Evolutionary conservation across 2,329 filamentous ascomycete species (phyloP), one percentile per base, ranked within the genome.

Genomic region (Chaetothyriales sp.): DNA sequence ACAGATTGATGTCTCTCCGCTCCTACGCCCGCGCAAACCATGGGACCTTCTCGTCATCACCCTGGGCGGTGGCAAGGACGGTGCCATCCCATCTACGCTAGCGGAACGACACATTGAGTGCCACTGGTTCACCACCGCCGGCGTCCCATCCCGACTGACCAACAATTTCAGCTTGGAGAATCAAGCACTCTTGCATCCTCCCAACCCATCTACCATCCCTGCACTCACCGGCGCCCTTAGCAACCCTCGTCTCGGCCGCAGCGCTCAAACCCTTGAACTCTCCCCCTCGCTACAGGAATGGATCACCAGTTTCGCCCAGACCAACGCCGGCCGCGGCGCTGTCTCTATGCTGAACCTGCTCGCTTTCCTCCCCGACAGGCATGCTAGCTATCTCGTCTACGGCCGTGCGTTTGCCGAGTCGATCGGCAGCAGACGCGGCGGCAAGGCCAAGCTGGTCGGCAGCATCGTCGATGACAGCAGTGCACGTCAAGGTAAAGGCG

Each of bases 281-380:
- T 75, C 73, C 15, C 62, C 70, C 0, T 72, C 76, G 2, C 63
- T 83, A 0, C 60, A 70, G 10, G 43, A 59, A 0, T 83, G 78
- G 73, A 76, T 80, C 62, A 53, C 60, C 10, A 33, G 54, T 13
- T 57, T 69, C 19, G 58, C 18, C 47, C 55, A 33, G 53, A 56
- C 61, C 60, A 62, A 66, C 63, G 49, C 62, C 6, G 60, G 45
- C 56, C 65, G 62, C 40, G 73, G 61, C 1, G 66, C 80, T 0
- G 75, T 82, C 1, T 77, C 75, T 1, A 83, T 83, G 80, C 69
- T 83, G 43, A 83, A 83, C 54, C 66, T 83, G 2, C 70, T 83
- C 4, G 70, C 78, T 43, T 83, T 83, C 66, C 69, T 70, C 44
- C 67, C 64, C 0, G 72, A 69, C 9, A 72, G 69, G 54, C 67